These are phyloP conservation scores for Aurantiochytrium sp. DNA, from an alignment of 108 stramenopile species.

Conservation along the genomic window DNA sequence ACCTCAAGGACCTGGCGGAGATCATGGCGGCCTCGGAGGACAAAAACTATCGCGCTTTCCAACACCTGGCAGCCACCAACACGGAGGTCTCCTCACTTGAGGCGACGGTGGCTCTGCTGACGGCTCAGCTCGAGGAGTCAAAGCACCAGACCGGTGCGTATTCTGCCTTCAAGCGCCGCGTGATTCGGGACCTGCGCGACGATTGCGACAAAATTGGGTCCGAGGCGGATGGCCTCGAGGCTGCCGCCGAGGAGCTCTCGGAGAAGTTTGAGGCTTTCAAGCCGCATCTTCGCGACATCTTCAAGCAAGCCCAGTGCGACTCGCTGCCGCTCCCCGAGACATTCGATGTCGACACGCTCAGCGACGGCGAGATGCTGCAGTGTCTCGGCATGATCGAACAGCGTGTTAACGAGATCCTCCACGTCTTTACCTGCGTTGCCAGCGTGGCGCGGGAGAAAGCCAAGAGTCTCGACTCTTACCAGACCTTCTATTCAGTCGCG, in stretches of 20 bases:
- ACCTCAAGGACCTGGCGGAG: background rate
- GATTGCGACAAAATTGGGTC: background rate
- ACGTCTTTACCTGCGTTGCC: slow-evolving; percentile 2
- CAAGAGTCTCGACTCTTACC: background rate
- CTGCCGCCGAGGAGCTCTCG: background rate
- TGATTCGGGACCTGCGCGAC: background rate
- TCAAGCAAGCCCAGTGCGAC: background rate
- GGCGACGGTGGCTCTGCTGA: background rate
- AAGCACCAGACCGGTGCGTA: background rate
- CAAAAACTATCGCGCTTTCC: background rate
- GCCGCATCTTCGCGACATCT: background rate
- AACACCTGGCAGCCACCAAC: background rate
- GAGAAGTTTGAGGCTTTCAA: background rate
- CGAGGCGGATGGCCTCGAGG: background rate
- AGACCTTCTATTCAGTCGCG: background rate
- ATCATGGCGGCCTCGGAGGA: background rate
- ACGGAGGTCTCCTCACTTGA: background rate
- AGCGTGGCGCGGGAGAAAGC: background rate
- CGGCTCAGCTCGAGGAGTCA: background rate
- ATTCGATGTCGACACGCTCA: background rate
- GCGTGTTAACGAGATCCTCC: background rate
- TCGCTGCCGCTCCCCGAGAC: background rate
- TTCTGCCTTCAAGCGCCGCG: background rate
- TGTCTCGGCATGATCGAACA: slow-evolving; percentile 9
- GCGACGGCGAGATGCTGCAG: slow-evolving; percentile 2